phyloP scores from a whole-genome alignment of 2,329 filamentous ascomycete species.

The Cladophialophora psammophila region DNA sequence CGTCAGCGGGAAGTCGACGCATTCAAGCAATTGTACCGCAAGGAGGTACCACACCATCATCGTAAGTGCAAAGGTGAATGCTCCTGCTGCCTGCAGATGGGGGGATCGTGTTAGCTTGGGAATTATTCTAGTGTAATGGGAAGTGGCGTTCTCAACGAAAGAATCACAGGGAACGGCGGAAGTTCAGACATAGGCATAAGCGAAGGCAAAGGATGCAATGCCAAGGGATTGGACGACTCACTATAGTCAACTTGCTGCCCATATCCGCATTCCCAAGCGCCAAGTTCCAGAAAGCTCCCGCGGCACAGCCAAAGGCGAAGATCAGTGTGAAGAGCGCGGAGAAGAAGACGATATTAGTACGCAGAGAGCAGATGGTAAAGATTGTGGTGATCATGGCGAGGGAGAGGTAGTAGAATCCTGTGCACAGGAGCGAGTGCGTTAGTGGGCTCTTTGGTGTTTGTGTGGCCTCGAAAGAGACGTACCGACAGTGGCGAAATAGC shows the following conservation, averaged over 20 bases:
- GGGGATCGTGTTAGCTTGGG: background rate
- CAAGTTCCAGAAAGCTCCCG: constrained; percentile 26
- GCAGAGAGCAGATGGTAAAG: constrained; percentile 54
- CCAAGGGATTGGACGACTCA: constrained; percentile 6
- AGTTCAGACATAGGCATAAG: background rate
- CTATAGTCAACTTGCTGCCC: constrained; percentile 19
- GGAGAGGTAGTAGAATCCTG: constrained; percentile 29
- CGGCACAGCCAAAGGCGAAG: constrained; percentile 24
- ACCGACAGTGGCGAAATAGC: constrained; percentile 30
- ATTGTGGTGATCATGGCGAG: constrained; percentile 26
- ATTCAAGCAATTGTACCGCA: constrained; percentile 60
- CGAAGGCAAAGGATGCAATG: background rate
- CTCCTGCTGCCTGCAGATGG: constrained; percentile 52
- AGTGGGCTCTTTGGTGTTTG: background rate
- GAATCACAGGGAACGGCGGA: background rate
- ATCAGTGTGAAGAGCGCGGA: constrained; percentile 25
- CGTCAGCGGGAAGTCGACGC: constrained; percentile 64
- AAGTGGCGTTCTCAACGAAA: background rate
- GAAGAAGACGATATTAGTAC: constrained; percentile 75
- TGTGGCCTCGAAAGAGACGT: background rate
- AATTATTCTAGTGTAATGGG: background rate
- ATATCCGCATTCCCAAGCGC: constrained; percentile 20
- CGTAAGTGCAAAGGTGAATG: constrained; percentile 58
- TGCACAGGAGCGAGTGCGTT: background rate
- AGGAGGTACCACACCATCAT: constrained; percentile 64